Base-by-base conservation (phyloP, 805 yeast species). In the Suhomyces sp. region DNA sequence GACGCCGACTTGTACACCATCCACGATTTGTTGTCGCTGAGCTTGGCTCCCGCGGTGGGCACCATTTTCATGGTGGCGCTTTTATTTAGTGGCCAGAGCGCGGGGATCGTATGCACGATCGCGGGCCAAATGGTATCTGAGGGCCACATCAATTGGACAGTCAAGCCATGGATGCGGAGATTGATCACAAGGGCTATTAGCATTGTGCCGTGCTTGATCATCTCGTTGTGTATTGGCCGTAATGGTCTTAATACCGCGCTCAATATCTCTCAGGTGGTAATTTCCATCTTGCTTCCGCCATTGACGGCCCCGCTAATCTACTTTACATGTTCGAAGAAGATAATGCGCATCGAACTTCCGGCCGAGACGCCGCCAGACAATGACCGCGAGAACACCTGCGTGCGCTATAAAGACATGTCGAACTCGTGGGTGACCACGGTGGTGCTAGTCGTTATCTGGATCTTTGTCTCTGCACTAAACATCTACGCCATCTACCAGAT, bases 51-150 rank as follows among this genome's bases (percentile, higher is more conserved):
- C 2, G 83, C 82, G 7, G 96, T 90, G 0, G 97, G 97, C 26
- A 84, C 90, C 0, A 69, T 90, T 0, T 92, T 92, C 71, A 90
- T 90, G 80, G 67, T 90, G 50, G 97, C 97, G 0, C 75, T 92
- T 60, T 73, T 92, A 40, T 81, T 88, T 54, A 86, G 94, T 53
- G 97, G 97, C 5, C 91, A 88, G 63, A 86, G 92, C 46, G 97
- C 97, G 0, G 96, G 97, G 47, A 84, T 92, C 44, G 92, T 91
- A 2, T 91, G 97, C 67, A 92, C 97, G 0, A 87, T 92, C 72
- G 90, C 96, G 0, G 97, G 97, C 8, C 96, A 92, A 69, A 85
- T 92, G 60, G 97, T 92, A 2, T 82, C 90, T 59, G 97, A 92
- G 67, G 97, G 97, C 0, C 93, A 89, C 63, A 73, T 92, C 40